phyloP scores from a whole-genome alignment of 495 filamentous ascomycete species.

The Penicillium crystallinum region DNA sequence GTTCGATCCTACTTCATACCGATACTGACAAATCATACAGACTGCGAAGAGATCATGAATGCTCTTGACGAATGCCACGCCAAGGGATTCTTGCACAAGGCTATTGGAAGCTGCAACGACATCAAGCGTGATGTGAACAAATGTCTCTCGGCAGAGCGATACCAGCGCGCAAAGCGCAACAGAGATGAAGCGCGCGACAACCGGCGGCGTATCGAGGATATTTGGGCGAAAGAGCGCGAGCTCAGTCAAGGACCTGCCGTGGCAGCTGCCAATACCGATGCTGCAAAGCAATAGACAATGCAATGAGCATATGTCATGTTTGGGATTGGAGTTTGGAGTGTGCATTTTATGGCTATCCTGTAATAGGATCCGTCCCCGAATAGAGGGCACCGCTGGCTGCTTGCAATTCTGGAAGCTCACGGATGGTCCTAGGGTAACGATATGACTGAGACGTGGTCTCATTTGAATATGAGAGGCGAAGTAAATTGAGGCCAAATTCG shows the following conservation, averaged over 20 bases:
- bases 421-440: not conserved
- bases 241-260: constrained; percentile 12
- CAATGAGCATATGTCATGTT: not conserved
- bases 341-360: constrained; percentile 1
- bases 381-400: not conserved
- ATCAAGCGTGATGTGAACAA: constrained; percentile 74
- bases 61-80: constrained; percentile 95
- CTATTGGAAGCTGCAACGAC: constrained; percentile 82
- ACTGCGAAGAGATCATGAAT: constrained; percentile 87
- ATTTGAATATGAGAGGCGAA: not conserved
- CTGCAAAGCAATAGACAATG: constrained; percentile 16
- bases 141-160: constrained; percentile 74
- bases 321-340: constrained; percentile 15
- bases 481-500: not conserved
- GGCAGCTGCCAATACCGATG: constrained; percentile 1
- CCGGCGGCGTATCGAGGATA: constrained; percentile 59
- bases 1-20: not conserved
- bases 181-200: constrained; percentile 65
- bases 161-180: constrained; percentile 70
- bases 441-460: not conserved
- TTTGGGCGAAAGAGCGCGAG: constrained; percentile 63
- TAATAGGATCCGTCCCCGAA: not conserved
- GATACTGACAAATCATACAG: constrained; percentile 41
- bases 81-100: constrained; percentile 82
- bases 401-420: not conserved